Percentiles rank a stretch among this genome's conserved stretches.
phyloP scores from a whole-genome alignment of 2,329 filamentous ascomycete genomes.

The Chaetomiaceae sp. region DNA sequence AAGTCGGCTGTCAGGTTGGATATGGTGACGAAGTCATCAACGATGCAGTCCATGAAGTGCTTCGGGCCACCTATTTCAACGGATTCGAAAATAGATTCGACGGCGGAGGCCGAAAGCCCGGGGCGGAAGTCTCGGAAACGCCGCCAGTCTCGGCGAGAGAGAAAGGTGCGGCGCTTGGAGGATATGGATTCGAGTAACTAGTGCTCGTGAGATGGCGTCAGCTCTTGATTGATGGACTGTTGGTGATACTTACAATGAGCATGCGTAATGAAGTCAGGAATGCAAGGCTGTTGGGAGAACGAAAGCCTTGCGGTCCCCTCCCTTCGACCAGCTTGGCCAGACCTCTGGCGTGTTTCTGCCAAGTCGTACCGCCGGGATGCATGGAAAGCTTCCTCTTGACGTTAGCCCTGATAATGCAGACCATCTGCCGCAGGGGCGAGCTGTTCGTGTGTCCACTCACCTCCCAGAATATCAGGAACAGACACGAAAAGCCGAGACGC shows the following conservation, averaged over 20 bases:
- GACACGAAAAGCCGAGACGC: neutral
- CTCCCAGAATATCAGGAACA: neutral
- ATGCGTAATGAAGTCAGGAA: neutral
- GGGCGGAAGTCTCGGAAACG: neutral
- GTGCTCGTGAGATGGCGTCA: neutral
- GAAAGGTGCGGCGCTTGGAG: neutral
- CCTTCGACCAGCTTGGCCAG: neutral
- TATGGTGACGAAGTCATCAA: neutral
- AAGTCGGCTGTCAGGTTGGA: neutral
- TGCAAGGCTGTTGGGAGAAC: neutral
- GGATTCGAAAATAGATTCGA: neutral
- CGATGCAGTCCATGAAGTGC: neutral
- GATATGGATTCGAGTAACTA: neutral
- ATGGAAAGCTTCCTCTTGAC: neutral
- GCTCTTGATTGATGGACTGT: neutral
- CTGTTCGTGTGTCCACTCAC: neutral
- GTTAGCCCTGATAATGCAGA: neutral
- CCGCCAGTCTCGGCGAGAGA: neutral
- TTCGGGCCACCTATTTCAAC: neutral
- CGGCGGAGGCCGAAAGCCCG: neutral
- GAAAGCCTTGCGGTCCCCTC: neutral
- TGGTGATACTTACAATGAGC: neutral
- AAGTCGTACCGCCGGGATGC: neutral
- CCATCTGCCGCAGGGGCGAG: neutral
- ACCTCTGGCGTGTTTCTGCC: neutral